These are phyloP conservation scores for Bonnemaisonia californica DNA, from an alignment of 31 red algal genomes.

Conservation along the genomic window DNA sequence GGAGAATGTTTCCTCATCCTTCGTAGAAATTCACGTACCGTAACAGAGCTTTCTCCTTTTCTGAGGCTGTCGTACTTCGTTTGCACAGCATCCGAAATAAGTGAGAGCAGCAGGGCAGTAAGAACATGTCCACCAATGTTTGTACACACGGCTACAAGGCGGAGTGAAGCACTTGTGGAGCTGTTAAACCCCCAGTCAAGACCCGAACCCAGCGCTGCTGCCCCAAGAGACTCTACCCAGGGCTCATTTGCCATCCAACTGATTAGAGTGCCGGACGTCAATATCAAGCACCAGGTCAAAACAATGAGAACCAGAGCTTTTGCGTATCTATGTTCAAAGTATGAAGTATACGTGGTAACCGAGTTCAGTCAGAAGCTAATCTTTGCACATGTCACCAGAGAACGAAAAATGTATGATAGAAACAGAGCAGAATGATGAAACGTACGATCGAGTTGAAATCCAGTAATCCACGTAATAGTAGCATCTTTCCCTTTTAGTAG, in stretches of 20 bases:
- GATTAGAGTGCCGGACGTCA: conserved; percentile 61
- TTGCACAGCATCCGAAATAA: conserved; percentile 75
- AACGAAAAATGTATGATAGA: too few species aligned
- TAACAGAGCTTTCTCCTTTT: conserved; percentile 74
- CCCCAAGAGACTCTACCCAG: conserved; percentile 72
- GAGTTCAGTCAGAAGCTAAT: too few species aligned
- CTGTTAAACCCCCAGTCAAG: conserved; percentile 77
- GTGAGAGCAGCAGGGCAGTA: conserved; percentile 66
- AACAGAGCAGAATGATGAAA: too few species aligned
- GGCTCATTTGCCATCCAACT: conserved; percentile 76
- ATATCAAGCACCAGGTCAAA: conserved; percentile 51
- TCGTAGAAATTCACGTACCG: too few species aligned
- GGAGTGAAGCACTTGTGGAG: conserved; percentile 53
- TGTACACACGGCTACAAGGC: conserved; percentile 60
- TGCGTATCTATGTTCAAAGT: conserved; percentile 42
- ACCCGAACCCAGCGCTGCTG: conserved; percentile 68
- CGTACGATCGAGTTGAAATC: conserved; percentile 76
- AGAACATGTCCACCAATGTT: conserved; percentile 70
- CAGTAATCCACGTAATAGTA: conserved; percentile 75
- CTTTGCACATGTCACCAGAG: too few species aligned
- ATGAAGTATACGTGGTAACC: too few species aligned
- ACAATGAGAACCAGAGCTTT: conserved; percentile 60
- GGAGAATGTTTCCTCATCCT: too few species aligned
- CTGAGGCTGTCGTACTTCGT: conserved; percentile 75
- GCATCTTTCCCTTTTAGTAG: conserved; percentile 46